Evolutionary conservation across 1,284 basidiomycete species (phyloP).

Genomic region (Pisolithus thermaeus): DNA sequence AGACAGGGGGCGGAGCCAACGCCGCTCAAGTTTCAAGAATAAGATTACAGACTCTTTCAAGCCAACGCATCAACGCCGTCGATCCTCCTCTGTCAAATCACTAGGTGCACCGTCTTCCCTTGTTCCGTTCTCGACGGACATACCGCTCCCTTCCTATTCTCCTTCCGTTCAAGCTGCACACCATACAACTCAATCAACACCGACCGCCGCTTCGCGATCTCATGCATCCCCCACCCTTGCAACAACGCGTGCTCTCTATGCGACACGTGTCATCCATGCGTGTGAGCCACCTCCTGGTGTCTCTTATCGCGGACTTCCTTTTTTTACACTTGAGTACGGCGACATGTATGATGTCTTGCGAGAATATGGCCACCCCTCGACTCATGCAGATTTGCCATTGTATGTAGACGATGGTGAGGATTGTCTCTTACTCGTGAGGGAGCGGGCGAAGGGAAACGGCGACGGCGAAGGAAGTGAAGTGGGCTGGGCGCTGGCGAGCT

Average conservation of each 20-base stretch:
- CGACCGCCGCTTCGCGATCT: conserved; percentile 1
- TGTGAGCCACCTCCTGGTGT: conserved; percentile 58
- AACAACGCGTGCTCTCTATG: conserved; percentile 48
- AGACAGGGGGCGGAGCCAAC: conserved; percentile 36
- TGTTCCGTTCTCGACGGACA: conserved; percentile 23
- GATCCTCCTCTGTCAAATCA: conserved; percentile 32
- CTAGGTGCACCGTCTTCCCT: conserved; percentile 28
- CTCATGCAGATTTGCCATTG: conserved; percentile 62
- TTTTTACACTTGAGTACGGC: conserved; percentile 58
- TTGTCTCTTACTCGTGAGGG: conserved; percentile 58
- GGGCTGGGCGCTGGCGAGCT: conserved; percentile 79
- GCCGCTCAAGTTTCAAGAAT: conserved; percentile 41
- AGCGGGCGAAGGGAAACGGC: conserved; percentile 15
- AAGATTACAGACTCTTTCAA: conserved; percentile 44
- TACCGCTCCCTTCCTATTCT: conserved; percentile 24
- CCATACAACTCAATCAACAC: conserved; percentile 12
- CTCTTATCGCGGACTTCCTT: conserved; percentile 66
- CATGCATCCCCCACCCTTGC: conserved; percentile 34
- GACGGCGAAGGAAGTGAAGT: conserved; percentile 37
- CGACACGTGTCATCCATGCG: conserved; percentile 59
- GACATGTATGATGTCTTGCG: conserved; percentile 62
- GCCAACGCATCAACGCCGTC: conserved; percentile 26
- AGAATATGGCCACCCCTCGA: conserved; percentile 71
- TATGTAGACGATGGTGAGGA: conserved; percentile 78
- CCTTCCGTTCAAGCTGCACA: conserved; percentile 14